Percentiles rank a stretch among this genome's conserved stretches.
phyloP scores from a whole-genome alignment of 2,329 filamentous ascomycete species.

The Xylaria sp. region DNA sequence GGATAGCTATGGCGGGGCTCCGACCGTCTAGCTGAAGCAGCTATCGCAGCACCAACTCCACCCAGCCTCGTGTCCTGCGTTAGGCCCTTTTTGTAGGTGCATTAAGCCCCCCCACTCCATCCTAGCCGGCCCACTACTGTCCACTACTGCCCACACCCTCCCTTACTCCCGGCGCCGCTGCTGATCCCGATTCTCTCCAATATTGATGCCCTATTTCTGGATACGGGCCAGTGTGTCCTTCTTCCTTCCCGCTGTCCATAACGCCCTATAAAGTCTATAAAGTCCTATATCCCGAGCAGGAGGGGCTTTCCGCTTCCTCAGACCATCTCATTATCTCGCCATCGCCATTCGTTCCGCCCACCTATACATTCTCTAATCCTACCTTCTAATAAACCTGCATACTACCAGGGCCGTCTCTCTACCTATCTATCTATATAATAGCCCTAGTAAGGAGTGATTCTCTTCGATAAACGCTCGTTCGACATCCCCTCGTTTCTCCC shows the following conservation, averaged over 20 bases:
- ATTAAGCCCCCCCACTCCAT: slow-evolving; percentile 2
- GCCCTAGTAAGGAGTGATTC: neutral
- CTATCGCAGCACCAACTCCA: slow-evolving; percentile 3
- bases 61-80: slow-evolving; percentile 5
- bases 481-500: neutral
- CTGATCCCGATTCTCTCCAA: slow-evolving; percentile 14
- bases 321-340: slow-evolving; percentile 1
- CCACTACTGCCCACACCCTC: neutral
- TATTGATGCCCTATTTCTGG: slow-evolving; percentile 12
- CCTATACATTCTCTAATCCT: neutral
- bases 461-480: neutral
- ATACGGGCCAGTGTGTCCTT: slow-evolving; percentile 3
- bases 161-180: slow-evolving; percentile 8
- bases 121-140: slow-evolving; percentile 2
- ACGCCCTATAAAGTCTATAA: slow-evolving; percentile 12
- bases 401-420: neutral
- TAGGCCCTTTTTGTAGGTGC: slow-evolving; percentile 4
- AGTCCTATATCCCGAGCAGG: slow-evolving; percentile 2
- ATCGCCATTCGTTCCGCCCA: no score
- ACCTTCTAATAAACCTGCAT: neutral
- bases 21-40: neutral
- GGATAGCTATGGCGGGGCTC: slow-evolving; percentile 10
- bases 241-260: slow-evolving; percentile 7
- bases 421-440: neutral
- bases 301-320: neutral